Conservation (phyloP, 768 basidiomycete genomes). For the Mrakia frigida region DNA sequence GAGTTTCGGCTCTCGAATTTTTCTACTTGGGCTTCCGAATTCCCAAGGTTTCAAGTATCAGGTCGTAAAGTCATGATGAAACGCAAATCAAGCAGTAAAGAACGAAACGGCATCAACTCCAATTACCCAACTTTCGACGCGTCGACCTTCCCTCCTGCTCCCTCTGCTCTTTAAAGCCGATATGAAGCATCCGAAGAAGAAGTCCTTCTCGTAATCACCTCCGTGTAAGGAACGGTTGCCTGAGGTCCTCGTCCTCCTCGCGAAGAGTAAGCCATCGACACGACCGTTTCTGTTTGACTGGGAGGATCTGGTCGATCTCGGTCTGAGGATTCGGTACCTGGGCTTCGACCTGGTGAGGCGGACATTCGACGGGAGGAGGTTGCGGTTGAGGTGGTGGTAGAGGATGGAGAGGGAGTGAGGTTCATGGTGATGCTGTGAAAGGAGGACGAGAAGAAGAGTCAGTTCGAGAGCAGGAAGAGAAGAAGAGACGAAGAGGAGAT, state of each 20-base stretch:
- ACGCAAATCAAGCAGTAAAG: too few species aligned
- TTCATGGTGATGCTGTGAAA: conserved; percentile 1
- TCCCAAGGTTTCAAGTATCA: too few species aligned
- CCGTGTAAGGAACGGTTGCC: background rate
- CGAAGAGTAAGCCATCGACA: background rate
- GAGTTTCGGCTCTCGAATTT: too few species aligned
- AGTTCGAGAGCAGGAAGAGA: background rate
- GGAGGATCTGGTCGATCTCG: background rate
- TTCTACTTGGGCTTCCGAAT: too few species aligned
- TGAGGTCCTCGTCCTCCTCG: background rate
- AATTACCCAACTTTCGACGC: too few species aligned
- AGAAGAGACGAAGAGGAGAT: background rate
- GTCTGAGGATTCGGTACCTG: background rate
- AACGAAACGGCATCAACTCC: too few species aligned
- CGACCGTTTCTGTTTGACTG: background rate
- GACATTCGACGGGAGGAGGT: background rate
- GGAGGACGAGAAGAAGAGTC: background rate
- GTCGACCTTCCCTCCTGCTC: too few species aligned
- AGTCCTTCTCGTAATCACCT: background rate
- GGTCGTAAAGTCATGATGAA: too few species aligned
- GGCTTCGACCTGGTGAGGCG: background rate
- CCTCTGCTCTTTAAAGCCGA: too few species aligned
- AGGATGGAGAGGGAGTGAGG: background rate
- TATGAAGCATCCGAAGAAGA: too few species aligned
- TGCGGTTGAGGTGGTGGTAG: background rate